Percentiles rank a stretch among this genome's conserved stretches.
Evolutionary conservation across 352 stramenopile species (phyloP).

Genomic region (Albugo laibachii): DNA sequence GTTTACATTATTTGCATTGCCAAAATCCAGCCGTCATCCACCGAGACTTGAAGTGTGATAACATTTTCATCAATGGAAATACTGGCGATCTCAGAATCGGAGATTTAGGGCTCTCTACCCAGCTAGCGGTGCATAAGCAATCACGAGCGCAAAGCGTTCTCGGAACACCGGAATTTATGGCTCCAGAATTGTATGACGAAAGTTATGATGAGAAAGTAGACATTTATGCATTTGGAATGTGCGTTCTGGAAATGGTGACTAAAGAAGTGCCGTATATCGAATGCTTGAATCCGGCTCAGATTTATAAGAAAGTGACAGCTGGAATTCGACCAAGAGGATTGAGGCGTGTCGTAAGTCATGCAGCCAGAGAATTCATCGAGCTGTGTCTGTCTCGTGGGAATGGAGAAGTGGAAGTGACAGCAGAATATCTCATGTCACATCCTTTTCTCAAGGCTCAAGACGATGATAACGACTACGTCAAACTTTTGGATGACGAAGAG

Average conservation of each 20-base stretch:
- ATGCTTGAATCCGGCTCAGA: slow-evolving; percentile 82
- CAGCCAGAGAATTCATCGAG: slow-evolving; percentile 66
- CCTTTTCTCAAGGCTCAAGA: slow-evolving; percentile 60
- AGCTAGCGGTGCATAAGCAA: slow-evolving; percentile 56
- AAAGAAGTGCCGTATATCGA: slow-evolving; percentile 97
- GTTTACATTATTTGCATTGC: slow-evolving; percentile 84
- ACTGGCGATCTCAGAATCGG: slow-evolving; percentile 95
- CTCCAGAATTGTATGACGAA: slow-evolving; percentile 97
- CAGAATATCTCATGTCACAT: slow-evolving; percentile 51
- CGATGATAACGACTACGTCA: slow-evolving; percentile 60
- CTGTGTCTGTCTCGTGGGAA: slow-evolving; percentile 64
- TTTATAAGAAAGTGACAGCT: slow-evolving; percentile 83
- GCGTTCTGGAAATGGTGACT: slow-evolving; percentile 98
- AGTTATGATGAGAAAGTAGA: slow-evolving; percentile 94
- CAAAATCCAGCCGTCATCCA: slow-evolving; percentile 83
- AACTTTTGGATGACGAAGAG: slow-evolving; percentile 48
- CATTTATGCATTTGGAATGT: slow-evolving; percentile 99
- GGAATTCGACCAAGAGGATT: slow-evolving; percentile 54
- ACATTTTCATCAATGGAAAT: slow-evolving; percentile 98
- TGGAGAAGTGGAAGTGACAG: slow-evolving; percentile 58
- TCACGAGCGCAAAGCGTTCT: slow-evolving; percentile 83
- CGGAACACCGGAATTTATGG: slow-evolving; percentile 99
- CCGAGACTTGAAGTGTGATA: slow-evolving; percentile 88
- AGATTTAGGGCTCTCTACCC: slow-evolving; percentile 86
- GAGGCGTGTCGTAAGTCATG: slow-evolving; percentile 49